Evolutionary conservation across 176 grass and related monocot genomes (phyloP).

Genomic region (Oryza rufipogon): DNA sequence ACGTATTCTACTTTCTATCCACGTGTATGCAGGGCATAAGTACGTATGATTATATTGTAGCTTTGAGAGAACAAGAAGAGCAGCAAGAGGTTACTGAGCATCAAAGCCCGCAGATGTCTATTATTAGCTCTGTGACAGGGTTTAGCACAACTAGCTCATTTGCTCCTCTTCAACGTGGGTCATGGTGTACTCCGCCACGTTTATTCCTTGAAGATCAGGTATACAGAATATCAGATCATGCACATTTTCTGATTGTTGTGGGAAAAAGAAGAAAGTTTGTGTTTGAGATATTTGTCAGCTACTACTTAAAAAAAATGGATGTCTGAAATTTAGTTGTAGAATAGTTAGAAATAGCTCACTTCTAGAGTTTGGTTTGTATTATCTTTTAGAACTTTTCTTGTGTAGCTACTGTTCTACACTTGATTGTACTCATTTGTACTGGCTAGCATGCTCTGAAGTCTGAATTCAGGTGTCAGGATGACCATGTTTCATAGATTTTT

Average conservation of each 20-base stretch:
- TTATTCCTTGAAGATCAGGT: slow-evolving; percentile 78
- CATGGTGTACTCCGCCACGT: slow-evolving; percentile 93
- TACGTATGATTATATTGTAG: slow-evolving; percentile 97
- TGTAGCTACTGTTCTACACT: not conserved
- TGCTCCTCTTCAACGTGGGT: slow-evolving; percentile 74
- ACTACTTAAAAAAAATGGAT: not conserved
- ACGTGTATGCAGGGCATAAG: slow-evolving; percentile 69
- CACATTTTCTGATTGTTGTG: not conserved
- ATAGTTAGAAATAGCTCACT: not conserved
- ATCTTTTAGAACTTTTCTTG: not conserved
- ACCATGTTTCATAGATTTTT: not conserved
- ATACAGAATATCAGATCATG: not conserved
- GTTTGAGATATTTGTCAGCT: not conserved
- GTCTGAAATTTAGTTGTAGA: not conserved
- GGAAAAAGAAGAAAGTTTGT: not conserved
- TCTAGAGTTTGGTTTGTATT: not conserved
- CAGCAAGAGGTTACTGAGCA: slow-evolving; percentile 74
- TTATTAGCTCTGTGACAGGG: slow-evolving; percentile 91
- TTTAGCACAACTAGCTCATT: slow-evolving; percentile 98
- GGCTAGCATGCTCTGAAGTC: not conserved
- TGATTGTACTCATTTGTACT: not conserved
- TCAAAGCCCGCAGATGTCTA: slow-evolving; percentile 97
- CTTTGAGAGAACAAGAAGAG: slow-evolving; percentile 95
- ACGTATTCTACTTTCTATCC: not conserved
- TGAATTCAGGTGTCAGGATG: not conserved